These are phyloP conservation scores for Talaromyces liani DNA, from an alignment of 495 filamentous ascomycete species.

Conservation along the genomic window DNA sequence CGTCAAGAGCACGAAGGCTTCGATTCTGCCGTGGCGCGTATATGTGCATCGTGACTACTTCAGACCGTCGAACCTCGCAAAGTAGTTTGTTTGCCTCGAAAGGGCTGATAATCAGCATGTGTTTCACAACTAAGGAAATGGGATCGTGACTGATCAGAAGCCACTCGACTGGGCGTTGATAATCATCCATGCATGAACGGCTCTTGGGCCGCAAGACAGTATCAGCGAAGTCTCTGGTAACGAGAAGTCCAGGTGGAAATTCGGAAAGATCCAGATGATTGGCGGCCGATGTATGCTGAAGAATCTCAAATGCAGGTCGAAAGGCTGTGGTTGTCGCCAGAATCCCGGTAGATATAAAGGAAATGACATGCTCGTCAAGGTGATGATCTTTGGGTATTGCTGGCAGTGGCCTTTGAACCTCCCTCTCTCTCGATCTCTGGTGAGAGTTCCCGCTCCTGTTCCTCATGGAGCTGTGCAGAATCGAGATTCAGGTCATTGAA, in stretches of 20 bases:
- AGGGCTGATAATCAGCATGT: conserved; percentile 53
- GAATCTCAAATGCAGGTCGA: conserved; percentile 37
- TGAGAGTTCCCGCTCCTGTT: conserved; percentile 62
- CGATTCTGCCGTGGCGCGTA: conserved; percentile 50
- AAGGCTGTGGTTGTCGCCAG: conserved; percentile 25
- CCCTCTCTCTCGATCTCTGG: conserved; percentile 55
- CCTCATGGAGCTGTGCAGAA: conserved; percentile 48
- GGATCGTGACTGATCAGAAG: conserved; percentile 31
- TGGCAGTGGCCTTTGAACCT: conserved; percentile 41
- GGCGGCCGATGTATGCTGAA: conserved; percentile 33
- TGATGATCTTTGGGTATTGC: conserved; percentile 29
- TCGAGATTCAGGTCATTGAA: conserved; percentile 29
- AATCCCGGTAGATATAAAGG: conserved; percentile 26
- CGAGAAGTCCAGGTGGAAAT: conserved; percentile 38
- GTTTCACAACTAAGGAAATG: conserved; percentile 7
- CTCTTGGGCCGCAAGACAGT: conserved; percentile 28
- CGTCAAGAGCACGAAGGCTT: conserved; percentile 37
- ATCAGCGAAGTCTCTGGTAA: conserved; percentile 48
- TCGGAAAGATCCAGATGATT: conserved; percentile 17
- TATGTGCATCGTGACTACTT: conserved; percentile 40
- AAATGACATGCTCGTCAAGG: conserved; percentile 37
- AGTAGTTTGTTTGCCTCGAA: conserved; percentile 52
- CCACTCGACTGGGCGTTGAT: conserved; percentile 53
- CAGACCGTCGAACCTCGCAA: conserved; percentile 23
- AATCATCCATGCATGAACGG: conserved; percentile 31